These are phyloP conservation scores for Dactylellina haptotyla DNA, from an alignment of 2,329 filamentous ascomycete species.

Conservation along the genomic window DNA sequence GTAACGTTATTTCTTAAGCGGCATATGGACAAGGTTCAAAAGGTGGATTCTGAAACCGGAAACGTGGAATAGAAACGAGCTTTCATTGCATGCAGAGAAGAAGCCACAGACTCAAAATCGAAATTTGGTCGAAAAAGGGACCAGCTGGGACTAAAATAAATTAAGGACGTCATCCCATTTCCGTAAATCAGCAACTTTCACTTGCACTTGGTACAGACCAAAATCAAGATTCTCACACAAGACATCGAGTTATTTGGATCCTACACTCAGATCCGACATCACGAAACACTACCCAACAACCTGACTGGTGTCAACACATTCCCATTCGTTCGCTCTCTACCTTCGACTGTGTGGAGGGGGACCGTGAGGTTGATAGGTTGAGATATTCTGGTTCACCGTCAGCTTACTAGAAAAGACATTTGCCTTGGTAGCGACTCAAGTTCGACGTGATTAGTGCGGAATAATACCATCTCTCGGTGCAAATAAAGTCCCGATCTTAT, in stretches of 20 bases:
- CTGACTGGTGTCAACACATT: constrained; percentile 13
- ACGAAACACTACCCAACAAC: not conserved
- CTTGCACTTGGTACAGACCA: not conserved
- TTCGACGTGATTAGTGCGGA: not conserved
- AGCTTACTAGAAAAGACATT: constrained; percentile 30
- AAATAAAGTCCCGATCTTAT: constrained; percentile 26
- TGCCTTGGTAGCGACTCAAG: constrained; percentile 3
- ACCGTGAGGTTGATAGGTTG: constrained; percentile 14
- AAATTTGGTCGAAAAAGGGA: constrained; percentile 1
- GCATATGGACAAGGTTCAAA: constrained; percentile 40
- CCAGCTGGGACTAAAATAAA: constrained; percentile 30
- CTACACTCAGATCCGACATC: not conserved
- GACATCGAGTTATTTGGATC: not conserved
- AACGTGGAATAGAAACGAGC: constrained; percentile 51
- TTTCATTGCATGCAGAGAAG: constrained; percentile 42
- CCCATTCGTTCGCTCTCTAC: constrained; percentile 9
- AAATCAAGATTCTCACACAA: too few species aligned
- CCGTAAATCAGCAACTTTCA: not conserved
- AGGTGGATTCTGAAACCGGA: constrained; percentile 52
- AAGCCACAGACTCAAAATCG: too few species aligned
- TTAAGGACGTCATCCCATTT: constrained; percentile 44
- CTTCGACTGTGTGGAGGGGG: not conserved
- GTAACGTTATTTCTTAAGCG: constrained; percentile 24
- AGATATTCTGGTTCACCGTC: constrained; percentile 5
- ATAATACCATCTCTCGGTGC: not conserved